Percentiles rank a stretch among this genome's conserved stretches.
Conservation (phyloP, 2,329 filamentous ascomycete genomes). For the Akanthomyces dipterigenus region DNA sequence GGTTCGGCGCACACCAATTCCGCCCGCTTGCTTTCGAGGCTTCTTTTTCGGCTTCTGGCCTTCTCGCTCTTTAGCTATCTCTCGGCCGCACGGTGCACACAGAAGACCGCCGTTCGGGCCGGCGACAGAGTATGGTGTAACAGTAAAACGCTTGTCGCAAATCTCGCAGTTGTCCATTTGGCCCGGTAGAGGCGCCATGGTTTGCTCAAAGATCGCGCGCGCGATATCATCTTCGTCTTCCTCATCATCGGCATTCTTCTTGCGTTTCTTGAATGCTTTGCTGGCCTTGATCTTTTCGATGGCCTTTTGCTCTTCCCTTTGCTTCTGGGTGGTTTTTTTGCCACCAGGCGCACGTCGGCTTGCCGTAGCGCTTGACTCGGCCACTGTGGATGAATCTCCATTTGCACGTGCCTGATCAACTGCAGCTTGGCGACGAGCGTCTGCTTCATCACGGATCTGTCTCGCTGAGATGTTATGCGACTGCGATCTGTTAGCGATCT, state of each 20-base stretch:
- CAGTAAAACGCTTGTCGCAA: slow-evolving; percentile 84
- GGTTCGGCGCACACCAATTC: slow-evolving; percentile 61
- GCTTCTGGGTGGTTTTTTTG: slow-evolving; percentile 22
- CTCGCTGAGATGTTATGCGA: slow-evolving; percentile 65
- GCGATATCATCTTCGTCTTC: slow-evolving; percentile 47
- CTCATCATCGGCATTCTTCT: slow-evolving; percentile 29
- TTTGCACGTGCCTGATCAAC: slow-evolving; percentile 14
- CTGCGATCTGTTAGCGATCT: slow-evolving; percentile 29
- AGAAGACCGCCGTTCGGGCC: slow-evolving; percentile 81
- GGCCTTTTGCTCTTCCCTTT: slow-evolving; percentile 45
- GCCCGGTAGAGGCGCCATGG: slow-evolving; percentile 57
- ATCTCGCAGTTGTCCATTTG: slow-evolving; percentile 84
- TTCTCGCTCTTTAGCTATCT: slow-evolving; percentile 57
- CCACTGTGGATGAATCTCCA: slow-evolving; percentile 18
- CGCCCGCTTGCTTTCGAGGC: slow-evolving; percentile 43
- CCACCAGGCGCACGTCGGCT: slow-evolving; percentile 20
- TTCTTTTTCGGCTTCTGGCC: slow-evolving; percentile 30
- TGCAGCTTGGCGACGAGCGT: slow-evolving; percentile 35
- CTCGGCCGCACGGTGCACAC: slow-evolving; percentile 73
- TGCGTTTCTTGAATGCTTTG: slow-evolving; percentile 51
- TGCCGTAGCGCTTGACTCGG: slow-evolving; percentile 21
- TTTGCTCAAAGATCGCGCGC: slow-evolving; percentile 40
- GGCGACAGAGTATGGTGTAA: slow-evolving; percentile 79
- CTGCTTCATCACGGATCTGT: slow-evolving; percentile 46
- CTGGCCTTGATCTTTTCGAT: slow-evolving; percentile 57